Conservation (phyloP, 2,329 filamentous ascomycete genomes). For the Talaromyces sp. region DNA sequence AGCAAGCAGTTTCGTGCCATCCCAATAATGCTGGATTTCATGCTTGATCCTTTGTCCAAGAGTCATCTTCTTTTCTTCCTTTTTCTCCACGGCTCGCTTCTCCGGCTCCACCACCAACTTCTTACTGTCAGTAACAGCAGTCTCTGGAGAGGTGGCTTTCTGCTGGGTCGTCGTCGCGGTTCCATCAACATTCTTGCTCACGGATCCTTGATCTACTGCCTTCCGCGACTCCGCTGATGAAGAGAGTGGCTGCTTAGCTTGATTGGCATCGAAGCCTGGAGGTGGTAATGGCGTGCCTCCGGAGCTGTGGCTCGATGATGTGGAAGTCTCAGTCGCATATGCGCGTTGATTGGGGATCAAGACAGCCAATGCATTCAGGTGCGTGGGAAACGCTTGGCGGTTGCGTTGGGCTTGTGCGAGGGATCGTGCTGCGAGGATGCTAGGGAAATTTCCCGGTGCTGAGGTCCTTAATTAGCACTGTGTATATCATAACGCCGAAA, state of each 20-base stretch:
- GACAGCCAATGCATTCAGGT: slow-evolving; percentile 56
- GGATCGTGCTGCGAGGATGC: slow-evolving; percentile 31
- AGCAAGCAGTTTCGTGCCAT: slow-evolving; percentile 90
- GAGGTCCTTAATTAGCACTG: slow-evolving; percentile 1
- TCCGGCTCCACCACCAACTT: slow-evolving; percentile 39
- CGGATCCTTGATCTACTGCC: slow-evolving; percentile 26
- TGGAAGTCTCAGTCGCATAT: slow-evolving; percentile 57
- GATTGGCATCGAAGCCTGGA: slow-evolving; percentile 84
- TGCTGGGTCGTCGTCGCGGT: slow-evolving; percentile 28
- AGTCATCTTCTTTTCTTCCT: slow-evolving; percentile 82
- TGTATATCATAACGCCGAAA: not conserved
- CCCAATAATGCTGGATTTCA: slow-evolving; percentile 93
- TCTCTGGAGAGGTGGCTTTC: slow-evolving; percentile 3
- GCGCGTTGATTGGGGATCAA: slow-evolving; percentile 50
- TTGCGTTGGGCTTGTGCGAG: slow-evolving; percentile 33
- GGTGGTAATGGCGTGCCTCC: slow-evolving; percentile 61
- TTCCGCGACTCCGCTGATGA: slow-evolving; percentile 43
- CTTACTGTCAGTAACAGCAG: slow-evolving; percentile 30
- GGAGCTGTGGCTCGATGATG: slow-evolving; percentile 38
- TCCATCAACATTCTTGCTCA: slow-evolving; percentile 30
- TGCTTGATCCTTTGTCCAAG: slow-evolving; percentile 92
- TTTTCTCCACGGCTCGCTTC: slow-evolving; percentile 58
- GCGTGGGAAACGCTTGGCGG: slow-evolving; percentile 44
- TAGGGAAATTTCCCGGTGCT: slow-evolving; percentile 34
- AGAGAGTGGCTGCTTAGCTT: slow-evolving; percentile 80